A percentile compares a stretch with the other conserved stretches of the same genome.
phyloP scores from a whole-genome alignment of 148 eudicot species.

The Talinum fruticosum region DNA sequence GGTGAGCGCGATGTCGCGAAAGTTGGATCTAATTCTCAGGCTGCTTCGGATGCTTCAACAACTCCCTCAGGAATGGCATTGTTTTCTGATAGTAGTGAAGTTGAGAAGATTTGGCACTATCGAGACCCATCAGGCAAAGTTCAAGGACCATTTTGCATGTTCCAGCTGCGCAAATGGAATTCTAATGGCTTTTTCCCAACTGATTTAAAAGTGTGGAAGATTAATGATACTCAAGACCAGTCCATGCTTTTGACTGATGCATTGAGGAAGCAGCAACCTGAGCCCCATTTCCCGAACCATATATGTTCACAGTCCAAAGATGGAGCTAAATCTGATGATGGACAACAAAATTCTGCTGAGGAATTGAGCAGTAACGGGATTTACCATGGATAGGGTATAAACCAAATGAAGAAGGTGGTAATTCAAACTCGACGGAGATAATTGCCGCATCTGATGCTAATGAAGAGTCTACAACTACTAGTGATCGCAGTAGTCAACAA shows the following conservation, averaged over 20 bases:
- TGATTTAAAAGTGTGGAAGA: conserved; percentile 81
- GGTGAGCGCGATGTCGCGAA: conserved; percentile 32
- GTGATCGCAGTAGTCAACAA: conserved; percentile 31
- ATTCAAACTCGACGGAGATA: conserved; percentile 27
- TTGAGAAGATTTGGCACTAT: conserved; percentile 77
- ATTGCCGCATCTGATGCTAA: conserved; percentile 31
- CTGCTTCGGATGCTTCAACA: conserved; percentile 40
- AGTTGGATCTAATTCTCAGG: conserved; percentile 24
- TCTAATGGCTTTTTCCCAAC: conserved; percentile 64
- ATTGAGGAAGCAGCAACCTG: conserved; percentile 43
- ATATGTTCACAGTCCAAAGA: not conserved
- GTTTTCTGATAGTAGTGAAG: conserved; percentile 38
- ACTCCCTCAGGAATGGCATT: conserved; percentile 37
- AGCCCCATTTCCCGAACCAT: conserved; percentile 21
- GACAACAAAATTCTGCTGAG: not conserved
- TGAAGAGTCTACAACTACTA: conserved; percentile 17
- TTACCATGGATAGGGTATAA: conserved; percentile 23
- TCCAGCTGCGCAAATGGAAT: conserved; percentile 80
- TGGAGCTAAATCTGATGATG: conserved; percentile 1
- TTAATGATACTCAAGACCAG: conserved; percentile 43
- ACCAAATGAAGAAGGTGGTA: conserved; percentile 34
- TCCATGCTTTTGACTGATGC: conserved; percentile 67
- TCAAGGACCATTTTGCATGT: conserved; percentile 87
- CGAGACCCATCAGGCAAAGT: conserved; percentile 70
- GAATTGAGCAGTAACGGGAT: conserved; percentile 12